These are phyloP conservation scores for Candida sojae DNA, from an alignment of 1,139 yeast genomes.

Conservation along the genomic window DNA sequence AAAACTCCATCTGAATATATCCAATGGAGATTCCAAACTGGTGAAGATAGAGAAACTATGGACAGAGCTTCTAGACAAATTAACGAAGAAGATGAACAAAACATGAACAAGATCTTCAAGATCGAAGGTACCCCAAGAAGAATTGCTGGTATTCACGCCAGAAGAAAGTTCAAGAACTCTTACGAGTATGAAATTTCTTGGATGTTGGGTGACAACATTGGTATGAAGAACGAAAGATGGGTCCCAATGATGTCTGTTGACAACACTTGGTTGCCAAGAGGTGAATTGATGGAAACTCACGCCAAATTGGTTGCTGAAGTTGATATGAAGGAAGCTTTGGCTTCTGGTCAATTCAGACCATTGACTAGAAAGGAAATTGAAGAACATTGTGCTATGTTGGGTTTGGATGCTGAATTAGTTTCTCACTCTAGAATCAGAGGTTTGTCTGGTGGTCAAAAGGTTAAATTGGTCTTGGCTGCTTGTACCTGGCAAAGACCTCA, in stretches of 20 bases:
- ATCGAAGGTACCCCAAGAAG: constrained; percentile 98
- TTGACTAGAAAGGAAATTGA: constrained; percentile 99
- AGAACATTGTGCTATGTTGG: constrained; percentile 97
- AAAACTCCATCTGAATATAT: constrained; percentile 99
- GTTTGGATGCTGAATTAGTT: constrained; percentile 98
- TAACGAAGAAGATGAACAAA: constrained; percentile 94
- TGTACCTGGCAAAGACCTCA: constrained; percentile 99
- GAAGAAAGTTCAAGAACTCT: constrained; percentile 99
- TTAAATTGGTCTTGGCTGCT: constrained; percentile 98
- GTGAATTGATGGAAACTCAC: constrained; percentile 98
- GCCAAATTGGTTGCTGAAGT: constrained; percentile 99
- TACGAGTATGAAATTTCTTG: constrained; percentile 99
- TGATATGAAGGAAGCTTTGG: constrained; percentile 99
- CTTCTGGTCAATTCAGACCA: constrained; percentile 99
- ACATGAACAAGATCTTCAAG: constrained; percentile 99
- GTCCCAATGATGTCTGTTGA: constrained; percentile 99
- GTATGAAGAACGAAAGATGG: constrained; percentile 99
- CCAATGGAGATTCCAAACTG: constrained; percentile 99
- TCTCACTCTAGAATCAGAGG: constrained; percentile 99
- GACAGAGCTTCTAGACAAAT: constrained; percentile 99
- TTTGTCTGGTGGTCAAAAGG: constrained; percentile 99
- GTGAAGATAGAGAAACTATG: constrained; percentile 99
- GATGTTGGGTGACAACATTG: constrained; percentile 95
- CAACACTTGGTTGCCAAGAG: constrained; percentile 99
- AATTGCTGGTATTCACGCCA: constrained; percentile 90